Base-by-base conservation (phyloP, 768 basidiomycete genomes). In the Flagelloscypha sp. region DNA sequence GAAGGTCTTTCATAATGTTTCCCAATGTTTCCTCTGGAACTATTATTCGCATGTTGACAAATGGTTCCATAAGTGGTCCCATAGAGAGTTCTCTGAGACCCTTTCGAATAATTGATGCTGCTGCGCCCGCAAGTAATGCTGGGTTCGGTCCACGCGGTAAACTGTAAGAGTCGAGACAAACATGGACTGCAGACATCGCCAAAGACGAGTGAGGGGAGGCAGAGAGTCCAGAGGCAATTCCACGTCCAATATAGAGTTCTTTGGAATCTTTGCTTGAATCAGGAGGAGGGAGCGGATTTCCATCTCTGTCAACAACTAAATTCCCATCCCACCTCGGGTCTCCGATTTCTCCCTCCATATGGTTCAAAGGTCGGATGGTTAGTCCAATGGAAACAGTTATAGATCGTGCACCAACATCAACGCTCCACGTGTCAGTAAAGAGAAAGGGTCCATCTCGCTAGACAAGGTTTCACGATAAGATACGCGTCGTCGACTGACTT, bases 61-160 rank as follows among this genome's bases (percentile, higher is more conserved):
- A 90, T 7, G 89, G 87, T 50, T 92, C 88, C 55, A 88, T 66
- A 27, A 92, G 55, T 3, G 82, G 67, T 1, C 87, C 88, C 48
- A 74, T 66, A 7, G 81, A 81, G 3, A 76, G 74, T 20, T 68
- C 65, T 17, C 65, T 68, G 35, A 90, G 53, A 20, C 68, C 67
- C 22, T 73, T 68, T 24, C 81, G 79, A 30, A 88, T 53, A 29
- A 83, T 70, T 28, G 71, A 56, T 12, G 81, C 72, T 31, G 74
- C 67, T 10, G 82, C 83, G 33, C 75, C 74, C n/a, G 71, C 61
- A 27, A 85, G 61, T n/a, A 75, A 48, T 13, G 76, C 66, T n/a
- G 73, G 47, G 7, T 69, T 55, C 13, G 57, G 52, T 6, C 62
- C 59, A 19, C 50, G 50, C 6, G 78, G 65, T 27, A 69, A 53